Evolutionary conservation across 116 monocot species (phyloP).

Genomic region (Cymodocea nodosa): DNA sequence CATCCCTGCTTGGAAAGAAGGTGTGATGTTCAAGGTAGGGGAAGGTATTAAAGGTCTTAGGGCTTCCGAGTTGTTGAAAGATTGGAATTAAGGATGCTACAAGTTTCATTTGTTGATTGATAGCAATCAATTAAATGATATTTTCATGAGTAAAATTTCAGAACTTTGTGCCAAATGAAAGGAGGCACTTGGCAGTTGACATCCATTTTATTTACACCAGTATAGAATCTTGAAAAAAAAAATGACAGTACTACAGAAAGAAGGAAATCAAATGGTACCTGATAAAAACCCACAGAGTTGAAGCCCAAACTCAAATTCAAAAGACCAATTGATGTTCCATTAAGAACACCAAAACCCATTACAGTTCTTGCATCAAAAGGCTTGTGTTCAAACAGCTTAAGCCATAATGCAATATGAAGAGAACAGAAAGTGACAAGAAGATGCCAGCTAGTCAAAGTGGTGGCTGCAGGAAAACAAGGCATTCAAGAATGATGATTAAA

Average conservation of each 20-base stretch:
- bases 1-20: too few relatives aligned
- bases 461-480: constrained; percentile 35
- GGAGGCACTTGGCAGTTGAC: too few relatives aligned
- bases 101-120: too few relatives aligned
- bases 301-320: constrained; percentile 80
- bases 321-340: constrained; percentile 81
- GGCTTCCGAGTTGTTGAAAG: too few relatives aligned
- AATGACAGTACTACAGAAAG: not conserved
- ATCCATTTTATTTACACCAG: too few relatives aligned
- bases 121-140: too few relatives aligned
- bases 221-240: too few relatives aligned
- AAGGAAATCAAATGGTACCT: constrained; percentile 28
- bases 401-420: constrained; percentile 69
- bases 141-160: too few relatives aligned
- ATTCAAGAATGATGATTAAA: not conserved
- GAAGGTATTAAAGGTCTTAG: too few relatives aligned
- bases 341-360: constrained; percentile 83
- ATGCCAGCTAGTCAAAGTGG: constrained; percentile 97
- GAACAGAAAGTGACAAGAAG: constrained; percentile 87
- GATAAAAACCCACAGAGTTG: constrained; percentile 92
- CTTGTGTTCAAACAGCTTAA: constrained; percentile 86
- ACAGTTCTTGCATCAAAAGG: constrained; percentile 78
- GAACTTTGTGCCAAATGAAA: too few relatives aligned
- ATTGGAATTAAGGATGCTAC: too few relatives aligned
- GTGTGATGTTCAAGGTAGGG: too few relatives aligned